Percentiles rank a stretch among this genome's conserved stretches.
phyloP scores from a whole-genome alignment of 2,329 filamentous ascomycete genomes.

The Sarocladium brachiariae region DNA sequence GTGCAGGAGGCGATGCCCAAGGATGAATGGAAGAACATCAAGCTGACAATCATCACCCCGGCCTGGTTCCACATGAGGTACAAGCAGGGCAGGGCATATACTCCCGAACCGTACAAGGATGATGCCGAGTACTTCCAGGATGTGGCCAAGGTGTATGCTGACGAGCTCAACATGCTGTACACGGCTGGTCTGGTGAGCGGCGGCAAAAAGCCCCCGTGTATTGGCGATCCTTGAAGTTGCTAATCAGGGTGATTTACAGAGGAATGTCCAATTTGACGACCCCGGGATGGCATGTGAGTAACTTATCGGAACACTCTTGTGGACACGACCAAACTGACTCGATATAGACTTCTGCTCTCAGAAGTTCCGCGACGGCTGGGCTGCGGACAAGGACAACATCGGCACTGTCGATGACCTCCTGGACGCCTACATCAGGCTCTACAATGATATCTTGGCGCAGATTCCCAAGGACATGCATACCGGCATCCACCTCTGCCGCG shows the following conservation, averaged over 20 bases:
- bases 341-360: constrained; percentile 64
- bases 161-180: constrained; percentile 55
- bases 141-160: constrained; percentile 58
- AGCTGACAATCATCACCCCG: constrained; percentile 48
- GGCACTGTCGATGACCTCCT: constrained; percentile 63
- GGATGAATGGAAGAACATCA: constrained; percentile 43
- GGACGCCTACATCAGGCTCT: constrained; percentile 68
- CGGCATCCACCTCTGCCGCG: constrained; percentile 68
- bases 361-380: constrained; percentile 65
- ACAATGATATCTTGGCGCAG: constrained; percentile 63
- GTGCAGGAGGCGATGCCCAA: constrained; percentile 39
- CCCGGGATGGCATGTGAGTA: constrained; percentile 59
- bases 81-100: constrained; percentile 20
- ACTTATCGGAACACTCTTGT: background rate
- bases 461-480: constrained; percentile 65
- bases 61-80: constrained; percentile 29
- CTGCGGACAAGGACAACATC: constrained; percentile 59
- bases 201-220: too few species aligned
- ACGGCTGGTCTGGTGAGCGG: constrained; percentile 43
- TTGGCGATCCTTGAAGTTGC: too few species aligned
- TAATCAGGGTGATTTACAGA: too few species aligned
- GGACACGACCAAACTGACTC: constrained; percentile 8
- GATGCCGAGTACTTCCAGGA: constrained; percentile 51
- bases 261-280: constrained; percentile 63
- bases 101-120: constrained; percentile 18